Conservation (phyloP, 352 stramenopile genomes). For the Pythium monospermum region DNA sequence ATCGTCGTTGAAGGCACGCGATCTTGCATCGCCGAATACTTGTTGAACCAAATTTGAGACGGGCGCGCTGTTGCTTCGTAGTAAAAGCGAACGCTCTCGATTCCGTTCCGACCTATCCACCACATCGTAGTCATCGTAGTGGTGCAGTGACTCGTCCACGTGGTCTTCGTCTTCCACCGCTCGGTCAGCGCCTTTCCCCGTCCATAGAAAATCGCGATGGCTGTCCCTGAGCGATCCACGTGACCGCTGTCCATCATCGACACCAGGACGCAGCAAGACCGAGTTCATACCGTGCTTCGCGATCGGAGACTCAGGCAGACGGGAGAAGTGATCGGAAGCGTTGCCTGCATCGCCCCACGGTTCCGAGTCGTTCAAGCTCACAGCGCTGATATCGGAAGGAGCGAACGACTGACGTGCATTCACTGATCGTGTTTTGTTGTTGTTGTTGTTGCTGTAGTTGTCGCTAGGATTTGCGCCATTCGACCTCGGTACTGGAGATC, state of each 20-base stretch:
- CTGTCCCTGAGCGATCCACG: background rate
- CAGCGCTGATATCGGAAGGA: slow-evolving; percentile 58
- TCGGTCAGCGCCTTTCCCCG: slow-evolving; percentile 1
- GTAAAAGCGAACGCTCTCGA: too few relatives aligned
- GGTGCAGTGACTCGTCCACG: background rate
- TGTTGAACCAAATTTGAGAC: slow-evolving; percentile 57
- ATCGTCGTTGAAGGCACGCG: too few relatives aligned
- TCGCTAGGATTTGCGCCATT: too few relatives aligned
- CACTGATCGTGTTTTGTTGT: background rate
- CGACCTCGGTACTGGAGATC: slow-evolving; percentile 3
- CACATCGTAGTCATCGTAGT: slow-evolving; percentile 1
- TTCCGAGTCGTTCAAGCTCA: slow-evolving; percentile 79
- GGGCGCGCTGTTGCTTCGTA: too few relatives aligned
- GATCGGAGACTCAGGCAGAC: slow-evolving; percentile 29
- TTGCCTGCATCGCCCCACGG: slow-evolving; percentile 45
- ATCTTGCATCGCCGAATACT: slow-evolving; percentile 33
- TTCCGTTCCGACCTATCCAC: background rate
- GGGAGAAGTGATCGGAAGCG: slow-evolving; percentile 32
- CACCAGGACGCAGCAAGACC: slow-evolving; percentile 2
- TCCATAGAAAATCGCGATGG: background rate
- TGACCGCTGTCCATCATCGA: background rate
- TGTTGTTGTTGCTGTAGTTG: background rate
- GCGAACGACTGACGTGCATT: slow-evolving; percentile 13
- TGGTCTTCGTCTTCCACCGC: slow-evolving; percentile 1
- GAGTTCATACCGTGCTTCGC: slow-evolving; percentile 15